Base-by-base conservation (phyloP, 1,284 basidiomycete species). In the Tremellales sp. region DNA sequence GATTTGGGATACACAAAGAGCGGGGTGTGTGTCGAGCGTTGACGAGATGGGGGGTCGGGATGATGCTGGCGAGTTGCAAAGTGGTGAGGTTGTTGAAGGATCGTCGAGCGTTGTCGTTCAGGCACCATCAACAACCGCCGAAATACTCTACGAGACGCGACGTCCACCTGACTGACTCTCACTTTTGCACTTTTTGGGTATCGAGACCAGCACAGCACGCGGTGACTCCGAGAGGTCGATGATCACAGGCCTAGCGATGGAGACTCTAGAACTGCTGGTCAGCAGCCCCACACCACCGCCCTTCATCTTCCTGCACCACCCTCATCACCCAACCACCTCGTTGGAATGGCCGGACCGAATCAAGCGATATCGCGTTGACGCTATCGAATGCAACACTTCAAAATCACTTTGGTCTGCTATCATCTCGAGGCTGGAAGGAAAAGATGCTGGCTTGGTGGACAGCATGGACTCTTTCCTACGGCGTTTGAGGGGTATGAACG, bases 261-360 rank as follows among this genome's bases (percentile, higher is more conserved):
- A 21, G 4, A 39, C 42, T 7, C 49, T 64, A 12, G 26, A 43
- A 7, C 46, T 45, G 17, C 77, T 86, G 10, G 68, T 84, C 10
- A 76, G 77, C 68, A 75, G 2, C 74, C 48, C 60, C 2, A 52
- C 71, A 47, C 77, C 84, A 2, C 84, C 85, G 2, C 77, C 82
- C 0, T 88, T 88, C 67, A 78, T 88, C 52, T 85, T 83, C 67
- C 66, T 89, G 26, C 81, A 84, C 55, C 84, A 88, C 68, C 77
- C 81, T 4, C 37, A 76, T 75, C 58, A 80, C 79, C 21, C 75
- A 74, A 8, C 77, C 75, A 33, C 58, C 11, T 40, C 52, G 2
- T 33, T 60, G 11, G 13, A 5, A n/a, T 36, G 15, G 4, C 33
- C 33, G 19, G 39, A 40, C 13, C 6, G 12, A 6, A 19, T 21